These are phyloP conservation scores for Geotrichum histeridarum DNA, from an alignment of 1,139 yeast species.

Conservation along the genomic window DNA sequence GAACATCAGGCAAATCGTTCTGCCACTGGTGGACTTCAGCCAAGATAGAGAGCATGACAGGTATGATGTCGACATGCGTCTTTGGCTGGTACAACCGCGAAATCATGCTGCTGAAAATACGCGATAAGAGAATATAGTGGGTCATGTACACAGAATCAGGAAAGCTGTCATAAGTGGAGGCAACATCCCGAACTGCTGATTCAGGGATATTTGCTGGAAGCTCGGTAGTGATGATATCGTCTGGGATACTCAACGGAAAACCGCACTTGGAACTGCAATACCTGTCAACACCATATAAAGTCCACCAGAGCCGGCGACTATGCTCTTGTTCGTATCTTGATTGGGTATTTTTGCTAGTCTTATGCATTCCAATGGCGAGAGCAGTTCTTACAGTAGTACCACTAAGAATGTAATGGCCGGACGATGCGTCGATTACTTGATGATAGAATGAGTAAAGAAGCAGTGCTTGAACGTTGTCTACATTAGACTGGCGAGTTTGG, in stretches of 20 bases:
- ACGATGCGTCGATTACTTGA: slow-evolving; percentile 81
- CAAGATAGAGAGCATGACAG: slow-evolving; percentile 67
- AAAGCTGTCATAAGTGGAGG: slow-evolving; percentile 47
- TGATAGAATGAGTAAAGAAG: slow-evolving; percentile 71
- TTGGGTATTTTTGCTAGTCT: slow-evolving; percentile 39
- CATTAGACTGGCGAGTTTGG: slow-evolving; percentile 22
- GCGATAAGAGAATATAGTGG: slow-evolving; percentile 75
- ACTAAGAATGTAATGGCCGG: slow-evolving; percentile 74
- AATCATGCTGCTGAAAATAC: slow-evolving; percentile 69
- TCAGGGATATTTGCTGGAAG: slow-evolving; percentile 45
- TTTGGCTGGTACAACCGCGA: slow-evolving; percentile 71
- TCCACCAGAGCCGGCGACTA: slow-evolving; percentile 84
- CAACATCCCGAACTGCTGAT: slow-evolving; percentile 27
- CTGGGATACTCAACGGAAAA: slow-evolving; percentile 69
- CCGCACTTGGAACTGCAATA: slow-evolving; percentile 86
- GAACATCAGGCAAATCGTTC: slow-evolving; percentile 55
- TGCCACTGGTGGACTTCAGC: slow-evolving; percentile 69
- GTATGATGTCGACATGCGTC: slow-evolving; percentile 54
- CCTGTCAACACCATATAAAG: slow-evolving; percentile 82
- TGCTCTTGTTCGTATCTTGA: slow-evolving; percentile 47
- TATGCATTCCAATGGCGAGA: slow-evolving; percentile 69
- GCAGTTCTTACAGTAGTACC: slow-evolving; percentile 76
- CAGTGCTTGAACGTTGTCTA: slow-evolving; percentile 63
- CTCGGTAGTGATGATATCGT: slow-evolving; percentile 67
- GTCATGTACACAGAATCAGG: slow-evolving; percentile 77